Conservation (phyloP, 2,329 filamentous ascomycete species). For the Dothistroma septosporum region DNA sequence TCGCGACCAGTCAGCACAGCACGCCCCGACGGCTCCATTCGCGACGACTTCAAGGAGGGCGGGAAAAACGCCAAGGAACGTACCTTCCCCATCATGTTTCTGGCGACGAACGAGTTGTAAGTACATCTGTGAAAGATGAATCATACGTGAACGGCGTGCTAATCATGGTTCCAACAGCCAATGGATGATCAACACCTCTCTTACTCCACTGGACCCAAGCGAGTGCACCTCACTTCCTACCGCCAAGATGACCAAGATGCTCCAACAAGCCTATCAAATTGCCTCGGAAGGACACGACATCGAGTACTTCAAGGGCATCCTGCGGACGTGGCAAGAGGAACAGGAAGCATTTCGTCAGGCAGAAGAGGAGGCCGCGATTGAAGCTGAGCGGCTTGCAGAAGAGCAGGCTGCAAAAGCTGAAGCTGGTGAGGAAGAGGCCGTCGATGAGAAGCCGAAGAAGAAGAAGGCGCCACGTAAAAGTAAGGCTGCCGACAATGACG, state of each 20-base stretch:
- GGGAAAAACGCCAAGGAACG: constrained; percentile 81
- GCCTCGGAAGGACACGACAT: constrained; percentile 75
- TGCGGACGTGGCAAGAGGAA: constrained; percentile 57
- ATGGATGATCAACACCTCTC: constrained; percentile 82
- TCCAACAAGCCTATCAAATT: constrained; percentile 74
- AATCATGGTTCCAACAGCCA: constrained; percentile 54
- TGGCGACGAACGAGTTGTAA: constrained; percentile 95
- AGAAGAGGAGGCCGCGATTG: constrained; percentile 39
- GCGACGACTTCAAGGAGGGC: constrained; percentile 80
- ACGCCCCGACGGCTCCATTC: constrained; percentile 77
- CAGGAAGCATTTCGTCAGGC: constrained; percentile 35
- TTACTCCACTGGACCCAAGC: constrained; percentile 71
- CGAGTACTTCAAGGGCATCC: constrained; percentile 75
- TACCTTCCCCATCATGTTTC: constrained; percentile 91
- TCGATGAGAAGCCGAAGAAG: constrained; percentile 49
- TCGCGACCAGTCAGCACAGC: constrained; percentile 79
- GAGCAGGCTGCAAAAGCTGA: constrained; percentile 43
- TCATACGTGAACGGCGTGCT: neutral
- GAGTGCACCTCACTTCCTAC: constrained; percentile 63
- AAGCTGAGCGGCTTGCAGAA: constrained; percentile 37
- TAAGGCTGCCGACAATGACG: constrained; percentile 35
- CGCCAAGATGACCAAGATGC: constrained; percentile 73
- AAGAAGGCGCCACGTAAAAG: constrained; percentile 34
- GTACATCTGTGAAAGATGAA: constrained; percentile 40
- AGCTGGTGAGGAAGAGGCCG: constrained; percentile 44